Percentiles rank a stretch among this genome's conserved stretches.
These are phyloP conservation scores for Astrothelium subdiscretum DNA, from an alignment of 495 filamentous ascomycete genomes.

Conservation along the genomic window DNA sequence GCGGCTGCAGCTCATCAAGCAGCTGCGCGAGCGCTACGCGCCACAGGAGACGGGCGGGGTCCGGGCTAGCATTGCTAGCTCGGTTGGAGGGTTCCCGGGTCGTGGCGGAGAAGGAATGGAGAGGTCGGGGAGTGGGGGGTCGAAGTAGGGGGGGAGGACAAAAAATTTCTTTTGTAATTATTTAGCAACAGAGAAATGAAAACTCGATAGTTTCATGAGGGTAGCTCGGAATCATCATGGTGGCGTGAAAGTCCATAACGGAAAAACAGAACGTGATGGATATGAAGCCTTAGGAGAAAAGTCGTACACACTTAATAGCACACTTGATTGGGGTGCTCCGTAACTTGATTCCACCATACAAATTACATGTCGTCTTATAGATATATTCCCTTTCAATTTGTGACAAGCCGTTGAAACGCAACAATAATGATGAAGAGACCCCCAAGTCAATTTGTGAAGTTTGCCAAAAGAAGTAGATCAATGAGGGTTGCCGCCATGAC, in stretches of 20 bases:
- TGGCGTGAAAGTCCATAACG: not conserved
- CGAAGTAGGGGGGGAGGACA: not conserved
- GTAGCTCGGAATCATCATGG: not conserved
- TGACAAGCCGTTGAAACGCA: no score
- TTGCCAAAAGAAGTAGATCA: no score
- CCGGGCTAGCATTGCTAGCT: not conserved
- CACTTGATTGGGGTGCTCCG: no score
- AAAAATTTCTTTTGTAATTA: not conserved
- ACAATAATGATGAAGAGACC: no score
- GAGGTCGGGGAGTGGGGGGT: not conserved
- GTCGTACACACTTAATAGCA: no score
- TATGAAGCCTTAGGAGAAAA: no score
- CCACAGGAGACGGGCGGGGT: not conserved
- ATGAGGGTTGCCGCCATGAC: no score
- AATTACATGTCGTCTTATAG: no score
- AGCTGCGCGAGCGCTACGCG: conserved; percentile 53
- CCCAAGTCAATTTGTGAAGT: no score
- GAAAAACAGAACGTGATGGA: not conserved
- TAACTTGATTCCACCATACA: no score
- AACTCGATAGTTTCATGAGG: not conserved
- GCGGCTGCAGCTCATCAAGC: conserved; percentile 71
- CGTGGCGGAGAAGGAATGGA: not conserved
- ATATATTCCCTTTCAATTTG: no score
- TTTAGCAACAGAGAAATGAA: not conserved
- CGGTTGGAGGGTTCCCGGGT: not conserved